A percentile compares a stretch with the other conserved stretches of the same genome.
These are phyloP conservation scores for Cytospora piceae DNA, from an alignment of 2,329 filamentous ascomycete species.

Conservation along the genomic window DNA sequence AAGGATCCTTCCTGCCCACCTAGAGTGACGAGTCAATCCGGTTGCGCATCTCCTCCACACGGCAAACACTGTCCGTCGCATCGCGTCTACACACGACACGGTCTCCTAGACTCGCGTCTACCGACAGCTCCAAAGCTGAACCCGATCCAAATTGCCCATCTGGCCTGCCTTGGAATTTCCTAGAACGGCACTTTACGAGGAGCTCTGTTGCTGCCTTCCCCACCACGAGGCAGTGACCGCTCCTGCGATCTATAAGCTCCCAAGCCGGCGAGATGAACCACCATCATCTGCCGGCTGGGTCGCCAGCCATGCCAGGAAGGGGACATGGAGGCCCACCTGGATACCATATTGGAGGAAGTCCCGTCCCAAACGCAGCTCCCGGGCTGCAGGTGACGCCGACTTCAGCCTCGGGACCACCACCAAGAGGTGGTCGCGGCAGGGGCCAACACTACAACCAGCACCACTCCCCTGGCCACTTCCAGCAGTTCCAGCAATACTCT, in stretches of 20 bases:
- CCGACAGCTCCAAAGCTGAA: constrained; percentile 9
- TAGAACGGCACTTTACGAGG: constrained; percentile 16
- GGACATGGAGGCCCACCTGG: constrained; percentile 21
- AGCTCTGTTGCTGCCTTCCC: constrained; percentile 14
- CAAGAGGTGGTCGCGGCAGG: constrained; percentile 27
- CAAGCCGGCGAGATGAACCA: constrained; percentile 77
- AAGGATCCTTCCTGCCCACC: constrained; percentile 7
- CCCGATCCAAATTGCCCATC: background rate
- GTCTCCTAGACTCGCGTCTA: background rate
- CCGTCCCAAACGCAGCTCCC: constrained; percentile 29
- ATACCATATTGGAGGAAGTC: constrained; percentile 25
- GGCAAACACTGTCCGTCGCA: constrained; percentile 8
- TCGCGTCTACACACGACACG: background rate
- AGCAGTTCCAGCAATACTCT: constrained; percentile 9
- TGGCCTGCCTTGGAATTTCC: background rate
- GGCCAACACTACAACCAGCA: constrained; percentile 33
- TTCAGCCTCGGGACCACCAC: constrained; percentile 28
- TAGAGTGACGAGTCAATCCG: constrained; percentile 4
- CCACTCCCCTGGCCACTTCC: constrained; percentile 24
- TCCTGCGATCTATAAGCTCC: constrained; percentile 44
- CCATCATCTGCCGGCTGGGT: constrained; percentile 78
- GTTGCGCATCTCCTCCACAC: background rate
- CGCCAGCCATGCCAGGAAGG: constrained; percentile 57
- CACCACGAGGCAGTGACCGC: constrained; percentile 36
- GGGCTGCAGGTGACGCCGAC: constrained; percentile 20